These are phyloP conservation scores for Pyrenophora graminea DNA, from an alignment of 2,329 filamentous ascomycete genomes.

Conservation along the genomic window DNA sequence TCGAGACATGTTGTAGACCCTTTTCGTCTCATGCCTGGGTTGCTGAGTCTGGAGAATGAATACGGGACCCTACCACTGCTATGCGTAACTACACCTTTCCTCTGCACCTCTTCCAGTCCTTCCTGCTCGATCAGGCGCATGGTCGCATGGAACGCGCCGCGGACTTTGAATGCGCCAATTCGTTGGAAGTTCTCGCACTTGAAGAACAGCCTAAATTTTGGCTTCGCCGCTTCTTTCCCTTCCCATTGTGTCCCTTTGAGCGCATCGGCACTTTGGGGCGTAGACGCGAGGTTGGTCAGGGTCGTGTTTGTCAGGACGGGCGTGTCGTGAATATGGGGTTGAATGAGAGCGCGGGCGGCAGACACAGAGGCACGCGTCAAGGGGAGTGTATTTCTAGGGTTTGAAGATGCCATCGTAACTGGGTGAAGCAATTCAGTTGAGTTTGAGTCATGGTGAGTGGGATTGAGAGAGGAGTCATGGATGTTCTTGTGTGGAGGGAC, in stretches of 20 bases:
- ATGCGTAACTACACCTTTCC: constrained; percentile 83
- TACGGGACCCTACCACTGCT: constrained; percentile 68
- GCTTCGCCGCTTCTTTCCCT: constrained; percentile 62
- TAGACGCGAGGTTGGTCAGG: constrained; percentile 74
- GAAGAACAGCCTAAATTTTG: constrained; percentile 78
- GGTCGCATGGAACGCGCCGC: constrained; percentile 88
- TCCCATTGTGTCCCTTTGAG: constrained; percentile 63
- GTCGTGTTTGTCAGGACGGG: constrained; percentile 81
- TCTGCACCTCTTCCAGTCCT: constrained; percentile 49
- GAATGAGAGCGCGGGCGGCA: constrained; percentile 73
- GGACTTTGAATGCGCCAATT: constrained; percentile 88
- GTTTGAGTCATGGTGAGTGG: constrained; percentile 10
- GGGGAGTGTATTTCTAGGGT: constrained; percentile 52
- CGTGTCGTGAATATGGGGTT: constrained; percentile 77
- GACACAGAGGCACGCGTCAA: constrained; percentile 73
- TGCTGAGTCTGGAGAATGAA: background rate
- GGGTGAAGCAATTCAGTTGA: background rate
- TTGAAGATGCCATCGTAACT: background rate
- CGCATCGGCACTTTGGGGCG: constrained; percentile 61
- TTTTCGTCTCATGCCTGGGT: background rate
- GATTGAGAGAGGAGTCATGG: background rate
- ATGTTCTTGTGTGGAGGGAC: background rate
- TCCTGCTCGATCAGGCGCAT: constrained; percentile 67
- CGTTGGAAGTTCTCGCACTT: constrained; percentile 95
- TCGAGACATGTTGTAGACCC: no score